These are phyloP conservation scores for Ilyonectria robusta DNA, from an alignment of 2,329 filamentous ascomycete species.

Conservation along the genomic window DNA sequence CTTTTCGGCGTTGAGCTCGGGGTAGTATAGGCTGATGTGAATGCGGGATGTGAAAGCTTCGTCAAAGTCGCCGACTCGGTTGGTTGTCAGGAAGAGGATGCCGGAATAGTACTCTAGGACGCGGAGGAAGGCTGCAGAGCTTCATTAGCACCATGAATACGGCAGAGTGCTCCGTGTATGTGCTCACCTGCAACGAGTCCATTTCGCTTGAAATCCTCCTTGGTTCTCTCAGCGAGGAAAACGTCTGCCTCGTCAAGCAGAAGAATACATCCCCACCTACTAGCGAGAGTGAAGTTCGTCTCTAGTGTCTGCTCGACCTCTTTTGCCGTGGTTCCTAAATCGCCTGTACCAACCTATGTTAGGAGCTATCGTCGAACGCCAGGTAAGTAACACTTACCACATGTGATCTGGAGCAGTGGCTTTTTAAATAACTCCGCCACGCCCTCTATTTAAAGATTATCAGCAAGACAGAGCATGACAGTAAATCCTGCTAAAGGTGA, in stretches of 20 bases:
- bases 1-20: conserved; percentile 6
- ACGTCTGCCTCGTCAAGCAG: conserved; percentile 29
- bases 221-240: conserved; percentile 15
- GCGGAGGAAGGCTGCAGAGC: conserved; percentile 15
- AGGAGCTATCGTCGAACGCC: background rate
- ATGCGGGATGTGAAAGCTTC: conserved; percentile 51
- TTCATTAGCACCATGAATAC: background rate
- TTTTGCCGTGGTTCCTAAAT: background rate
- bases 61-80: conserved; percentile 27
- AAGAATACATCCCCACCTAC: conserved; percentile 27
- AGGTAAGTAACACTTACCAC: conserved; percentile 10
- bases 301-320: conserved; percentile 18
- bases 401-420: conserved; percentile 24
- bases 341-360: background rate
- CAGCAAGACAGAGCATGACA: background rate
- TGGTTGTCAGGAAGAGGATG: conserved; percentile 28
- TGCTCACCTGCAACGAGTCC: conserved; percentile 28
- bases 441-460: conserved; percentile 17
- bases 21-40: conserved; percentile 41
- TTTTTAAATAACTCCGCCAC: conserved; percentile 28
- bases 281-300: conserved; percentile 23
- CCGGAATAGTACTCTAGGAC: conserved; percentile 29
- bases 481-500: background rate
- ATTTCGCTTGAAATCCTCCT: conserved; percentile 24
- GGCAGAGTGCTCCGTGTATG: fast-evolving